Evolutionary conservation across 2,329 filamentous ascomycete species (phyloP).

Genomic region (Chrysoporthe austroafricana): DNA sequence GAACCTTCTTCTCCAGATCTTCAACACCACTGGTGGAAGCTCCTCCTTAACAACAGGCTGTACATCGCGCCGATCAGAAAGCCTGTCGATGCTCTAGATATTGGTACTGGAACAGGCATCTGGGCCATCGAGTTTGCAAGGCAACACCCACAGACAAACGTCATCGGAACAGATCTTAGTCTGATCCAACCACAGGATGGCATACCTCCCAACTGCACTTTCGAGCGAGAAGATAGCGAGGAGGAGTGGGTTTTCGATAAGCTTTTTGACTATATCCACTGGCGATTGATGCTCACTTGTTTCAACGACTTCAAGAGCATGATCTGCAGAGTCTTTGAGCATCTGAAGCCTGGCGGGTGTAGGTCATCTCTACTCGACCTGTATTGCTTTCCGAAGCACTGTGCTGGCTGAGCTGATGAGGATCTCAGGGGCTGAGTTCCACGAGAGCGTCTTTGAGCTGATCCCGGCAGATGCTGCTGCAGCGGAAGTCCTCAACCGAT

Average conservation of each 20-base stretch:
- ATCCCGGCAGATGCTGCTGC: constrained; percentile 8
- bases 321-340: neutral
- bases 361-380: constrained; percentile 9
- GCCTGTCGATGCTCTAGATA: constrained; percentile 15
- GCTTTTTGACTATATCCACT: constrained; percentile 19
- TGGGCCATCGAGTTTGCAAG: constrained; percentile 21
- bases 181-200: constrained; percentile 29
- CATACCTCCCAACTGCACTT: constrained; percentile 12
- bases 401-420: constrained; percentile 41
- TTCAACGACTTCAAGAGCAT: constrained; percentile 15
- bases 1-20: neutral
- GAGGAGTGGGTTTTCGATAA: constrained; percentile 23
- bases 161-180: constrained; percentile 32
- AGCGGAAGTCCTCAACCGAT: constrained; percentile 2
- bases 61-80: constrained; percentile 10
- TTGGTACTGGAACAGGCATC: constrained; percentile 22
- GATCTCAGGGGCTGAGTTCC: constrained; percentile 18
- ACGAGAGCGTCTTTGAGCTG: constrained; percentile 16
- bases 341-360: constrained; percentile 19
- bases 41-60: constrained; percentile 12
- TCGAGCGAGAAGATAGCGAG: constrained; percentile 19
- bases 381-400: constrained; percentile 36
- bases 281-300: constrained; percentile 17
- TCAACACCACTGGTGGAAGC: constrained; percentile 17
- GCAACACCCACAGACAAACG: constrained; percentile 21